Conservation (phyloP, 225 moss, liverwort and hornwort species). For the Pseudoscleropodium purum region DNA sequence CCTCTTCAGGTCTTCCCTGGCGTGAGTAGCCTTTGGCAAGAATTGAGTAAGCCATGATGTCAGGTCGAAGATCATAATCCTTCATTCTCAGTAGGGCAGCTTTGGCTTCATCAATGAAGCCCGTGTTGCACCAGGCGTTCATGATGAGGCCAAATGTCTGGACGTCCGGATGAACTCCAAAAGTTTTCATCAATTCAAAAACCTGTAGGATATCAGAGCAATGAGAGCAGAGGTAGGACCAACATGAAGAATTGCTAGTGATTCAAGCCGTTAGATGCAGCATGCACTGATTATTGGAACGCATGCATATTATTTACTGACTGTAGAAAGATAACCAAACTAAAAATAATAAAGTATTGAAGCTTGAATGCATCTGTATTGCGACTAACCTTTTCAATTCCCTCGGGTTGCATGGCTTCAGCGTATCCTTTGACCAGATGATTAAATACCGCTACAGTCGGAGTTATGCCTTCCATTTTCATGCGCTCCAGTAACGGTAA, state of each 20-base stretch:
- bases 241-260: background rate
- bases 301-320: background rate
- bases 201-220: conserved; percentile 28
- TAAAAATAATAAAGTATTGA: background rate
- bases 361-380: background rate
- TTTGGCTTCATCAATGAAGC: conserved; percentile 67
- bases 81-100: conserved; percentile 46
- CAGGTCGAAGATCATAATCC: conserved; percentile 45
- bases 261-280: background rate
- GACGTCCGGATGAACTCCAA: conserved; percentile 57
- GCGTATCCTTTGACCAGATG: conserved; percentile 81
- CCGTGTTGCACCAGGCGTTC: conserved; percentile 75
- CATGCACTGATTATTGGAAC: background rate
- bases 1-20: conserved; percentile 60
- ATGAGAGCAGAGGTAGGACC: background rate
- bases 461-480: conserved; percentile 54
- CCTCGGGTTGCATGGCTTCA: conserved; percentile 50
- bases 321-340: background rate
- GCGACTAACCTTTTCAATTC: conserved; percentile 59
- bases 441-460: conserved; percentile 66
- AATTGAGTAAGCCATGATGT: conserved; percentile 78
- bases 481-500: conserved; percentile 44
- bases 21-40: conserved; percentile 81
- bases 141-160: conserved; percentile 84
- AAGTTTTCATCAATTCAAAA: conserved; percentile 52